Evolutionary conservation across 2,329 filamentous ascomycete genomes (phyloP).

Genomic region (Anthostomella pinea): DNA sequence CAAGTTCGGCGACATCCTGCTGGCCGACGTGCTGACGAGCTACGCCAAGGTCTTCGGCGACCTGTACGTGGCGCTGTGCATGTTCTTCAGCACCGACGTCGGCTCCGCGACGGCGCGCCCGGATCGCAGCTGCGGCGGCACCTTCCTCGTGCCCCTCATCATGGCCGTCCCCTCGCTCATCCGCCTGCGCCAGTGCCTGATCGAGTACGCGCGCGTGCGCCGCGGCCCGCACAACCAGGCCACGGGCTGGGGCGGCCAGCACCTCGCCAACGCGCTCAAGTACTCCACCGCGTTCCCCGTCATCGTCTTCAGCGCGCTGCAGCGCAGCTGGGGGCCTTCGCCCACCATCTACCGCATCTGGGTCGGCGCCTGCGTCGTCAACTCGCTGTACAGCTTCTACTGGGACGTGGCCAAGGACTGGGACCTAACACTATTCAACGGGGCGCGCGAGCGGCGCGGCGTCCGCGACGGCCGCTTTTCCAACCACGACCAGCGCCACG

Average conservation of each 20-base stretch:
- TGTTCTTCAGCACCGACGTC: slow-evolving; percentile 69
- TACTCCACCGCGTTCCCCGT: slow-evolving; percentile 95
- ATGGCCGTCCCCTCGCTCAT: slow-evolving; percentile 81
- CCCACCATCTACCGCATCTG: slow-evolving; percentile 55
- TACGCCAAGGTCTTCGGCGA: slow-evolving; percentile 93
- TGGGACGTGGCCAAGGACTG: slow-evolving; percentile 98
- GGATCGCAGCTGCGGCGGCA: slow-evolving; percentile 77
- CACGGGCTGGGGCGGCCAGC: slow-evolving; percentile 75
- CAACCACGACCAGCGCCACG: slow-evolving; percentile 62
- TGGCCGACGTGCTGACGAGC: slow-evolving; percentile 91
- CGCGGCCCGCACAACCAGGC: slow-evolving; percentile 53
- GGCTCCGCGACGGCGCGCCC: slow-evolving; percentile 76
- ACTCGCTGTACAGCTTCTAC: slow-evolving; percentile 95
- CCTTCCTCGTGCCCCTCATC: slow-evolving; percentile 76
- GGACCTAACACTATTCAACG: slow-evolving; percentile 82
- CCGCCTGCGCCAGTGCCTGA: slow-evolving; percentile 86
- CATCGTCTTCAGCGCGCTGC: slow-evolving; percentile 73
- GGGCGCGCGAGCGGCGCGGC: slow-evolving; percentile 45
- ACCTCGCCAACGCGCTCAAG: slow-evolving; percentile 91
- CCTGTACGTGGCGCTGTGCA: slow-evolving; percentile 83
- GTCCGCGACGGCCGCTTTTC: slow-evolving; percentile 25
- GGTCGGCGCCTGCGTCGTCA: slow-evolving; percentile 71
- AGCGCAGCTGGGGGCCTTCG: slow-evolving; percentile 49
- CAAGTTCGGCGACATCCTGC: slow-evolving; percentile 90
- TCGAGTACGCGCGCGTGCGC: slow-evolving; percentile 74